Conservation (phyloP, 1,139 yeast species). For the Taphrina populina region DNA sequence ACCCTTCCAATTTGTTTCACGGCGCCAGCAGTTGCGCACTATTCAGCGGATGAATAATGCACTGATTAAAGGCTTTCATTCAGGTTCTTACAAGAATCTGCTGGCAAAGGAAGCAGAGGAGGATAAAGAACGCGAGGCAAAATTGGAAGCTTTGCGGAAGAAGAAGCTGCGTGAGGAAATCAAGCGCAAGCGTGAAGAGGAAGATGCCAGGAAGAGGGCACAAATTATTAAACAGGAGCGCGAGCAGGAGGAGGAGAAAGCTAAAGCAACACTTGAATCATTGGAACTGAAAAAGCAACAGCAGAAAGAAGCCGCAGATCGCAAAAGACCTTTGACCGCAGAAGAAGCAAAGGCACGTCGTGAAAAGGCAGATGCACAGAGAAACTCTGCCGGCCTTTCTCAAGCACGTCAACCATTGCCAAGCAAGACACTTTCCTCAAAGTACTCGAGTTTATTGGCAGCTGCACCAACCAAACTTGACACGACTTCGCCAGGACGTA, state of each 20-base stretch:
- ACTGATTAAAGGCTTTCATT: conserved; percentile 19
- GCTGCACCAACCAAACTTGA: conserved; percentile 11
- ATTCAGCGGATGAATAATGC: no score
- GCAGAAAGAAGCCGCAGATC: background rate
- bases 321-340: conserved; percentile 26
- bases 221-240: conserved; percentile 15
- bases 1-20: no score
- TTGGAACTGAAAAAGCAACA: conserved; percentile 4
- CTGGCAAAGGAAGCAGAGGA: conserved; percentile 13
- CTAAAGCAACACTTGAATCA: conserved; percentile 10
- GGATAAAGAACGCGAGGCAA: conserved; percentile 11
- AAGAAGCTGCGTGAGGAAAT: conserved; percentile 18
- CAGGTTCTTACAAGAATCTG: conserved; percentile 13
- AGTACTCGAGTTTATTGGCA: conserved; percentile 10
- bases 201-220: conserved; percentile 17
- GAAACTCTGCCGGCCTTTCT: conserved; percentile 19
- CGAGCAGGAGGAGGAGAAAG: conserved; percentile 10
- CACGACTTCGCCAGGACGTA: background rate
- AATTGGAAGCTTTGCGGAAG: conserved; percentile 15
- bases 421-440: conserved; percentile 10
- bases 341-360: conserved; percentile 32
- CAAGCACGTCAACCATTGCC: conserved; percentile 5
- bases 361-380: conserved; percentile 22
- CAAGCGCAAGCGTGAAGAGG: conserved; percentile 30
- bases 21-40: no score